phyloP scores from a whole-genome alignment of 208 protist genomes.

The Plasmodiophora brassicae region DNA sequence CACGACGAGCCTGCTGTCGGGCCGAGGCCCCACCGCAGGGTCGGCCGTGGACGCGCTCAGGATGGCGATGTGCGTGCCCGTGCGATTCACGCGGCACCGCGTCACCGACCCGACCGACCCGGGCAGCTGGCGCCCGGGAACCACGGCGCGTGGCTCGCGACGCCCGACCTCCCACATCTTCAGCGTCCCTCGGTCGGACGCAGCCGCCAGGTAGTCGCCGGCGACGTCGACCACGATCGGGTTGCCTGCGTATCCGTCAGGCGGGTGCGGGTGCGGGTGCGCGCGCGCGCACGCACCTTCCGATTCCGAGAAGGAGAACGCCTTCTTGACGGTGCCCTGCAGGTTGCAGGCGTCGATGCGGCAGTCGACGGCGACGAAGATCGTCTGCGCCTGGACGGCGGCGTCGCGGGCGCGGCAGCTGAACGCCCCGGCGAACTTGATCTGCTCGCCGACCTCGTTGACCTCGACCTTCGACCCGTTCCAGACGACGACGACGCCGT shows the following conservation, averaged over 20 bases:
- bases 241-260: background rate
- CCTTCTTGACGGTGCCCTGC: slow-evolving; percentile 3
- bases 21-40: no score
- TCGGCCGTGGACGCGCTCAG: background rate
- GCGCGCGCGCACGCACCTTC: background rate
- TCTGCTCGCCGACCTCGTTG: background rate
- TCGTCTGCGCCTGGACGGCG: background rate
- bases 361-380: background rate
- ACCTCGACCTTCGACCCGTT: slow-evolving; percentile 1
- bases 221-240: background rate
- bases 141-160: background rate
- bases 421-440: background rate
- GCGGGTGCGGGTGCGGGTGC: no score
- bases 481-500: background rate
- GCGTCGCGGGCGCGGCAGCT: background rate
- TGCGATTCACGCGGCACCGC: background rate
- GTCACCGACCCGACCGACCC: background rate
- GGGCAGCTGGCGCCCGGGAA: background rate
- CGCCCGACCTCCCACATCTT: slow-evolving; percentile 6
- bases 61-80: background rate
- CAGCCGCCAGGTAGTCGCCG: background rate
- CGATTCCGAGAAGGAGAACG: background rate
- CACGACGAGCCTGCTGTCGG: background rate
- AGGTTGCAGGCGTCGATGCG: background rate
- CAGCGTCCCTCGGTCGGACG: background rate